Evolutionary conservation across 2,329 filamentous ascomycete species (phyloP).

Genomic region (Fusarium aywerte): DNA sequence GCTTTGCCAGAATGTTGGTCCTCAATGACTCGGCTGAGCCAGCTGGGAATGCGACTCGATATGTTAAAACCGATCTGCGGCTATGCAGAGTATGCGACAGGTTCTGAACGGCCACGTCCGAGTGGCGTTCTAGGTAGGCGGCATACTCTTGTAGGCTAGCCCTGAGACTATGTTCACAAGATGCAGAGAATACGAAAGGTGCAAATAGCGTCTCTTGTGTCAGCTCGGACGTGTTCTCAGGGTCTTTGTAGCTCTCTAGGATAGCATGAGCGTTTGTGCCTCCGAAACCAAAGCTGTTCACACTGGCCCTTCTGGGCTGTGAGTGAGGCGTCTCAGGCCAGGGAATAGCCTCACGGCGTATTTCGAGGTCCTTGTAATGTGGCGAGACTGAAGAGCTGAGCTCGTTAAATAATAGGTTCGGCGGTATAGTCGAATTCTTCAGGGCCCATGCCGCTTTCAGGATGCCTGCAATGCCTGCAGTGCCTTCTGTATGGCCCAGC

Average conservation of each 20-base stretch:
- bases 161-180: background rate
- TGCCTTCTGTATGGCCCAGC: constrained; percentile 2
- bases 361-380: constrained; percentile 27
- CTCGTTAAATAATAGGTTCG: constrained; percentile 57
- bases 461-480: background rate
- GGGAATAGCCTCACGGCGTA: constrained; percentile 1
- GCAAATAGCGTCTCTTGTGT: background rate
- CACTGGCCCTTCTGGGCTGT: constrained; percentile 21
- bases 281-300: constrained; percentile 35
- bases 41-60: too few relatives aligned
- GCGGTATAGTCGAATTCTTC: background rate
- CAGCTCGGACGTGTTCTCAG: fast-evolving
- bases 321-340: constrained; percentile 16
- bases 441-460: background rate
- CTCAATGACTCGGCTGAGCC: too few relatives aligned
- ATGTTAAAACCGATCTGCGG: too few relatives aligned
- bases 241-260: constrained; percentile 6
- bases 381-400: constrained; percentile 54
- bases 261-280: constrained; percentile 32
- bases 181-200: background rate
- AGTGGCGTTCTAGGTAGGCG: too few relatives aligned
- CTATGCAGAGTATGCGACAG: too few relatives aligned
- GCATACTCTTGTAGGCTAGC: too few relatives aligned
- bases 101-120: too few relatives aligned
- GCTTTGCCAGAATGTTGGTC: too few relatives aligned